Evolutionary conservation across 2,329 filamentous ascomycete species (phyloP).

Genomic region (Rachicladosporium sp.): DNA sequence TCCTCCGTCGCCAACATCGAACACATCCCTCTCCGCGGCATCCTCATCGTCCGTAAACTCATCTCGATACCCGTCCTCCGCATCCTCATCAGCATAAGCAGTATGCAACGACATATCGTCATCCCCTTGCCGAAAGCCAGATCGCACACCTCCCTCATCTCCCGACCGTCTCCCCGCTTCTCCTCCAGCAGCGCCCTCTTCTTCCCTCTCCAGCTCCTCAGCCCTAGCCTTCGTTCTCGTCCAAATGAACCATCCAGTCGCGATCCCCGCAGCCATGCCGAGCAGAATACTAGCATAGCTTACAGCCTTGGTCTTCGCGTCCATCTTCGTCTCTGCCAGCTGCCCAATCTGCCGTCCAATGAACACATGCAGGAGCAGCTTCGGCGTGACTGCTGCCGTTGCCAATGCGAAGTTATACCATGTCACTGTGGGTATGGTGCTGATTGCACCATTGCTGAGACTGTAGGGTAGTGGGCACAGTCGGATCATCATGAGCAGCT

Average conservation of each 20-base stretch:
- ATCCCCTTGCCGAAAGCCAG: constrained; percentile 32
- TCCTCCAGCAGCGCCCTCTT: constrained; percentile 24
- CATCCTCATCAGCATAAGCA: constrained; percentile 40
- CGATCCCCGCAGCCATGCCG: constrained; percentile 57
- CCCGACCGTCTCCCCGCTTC: constrained; percentile 19
- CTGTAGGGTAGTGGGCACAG: constrained; percentile 89
- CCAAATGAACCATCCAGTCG: constrained; percentile 79
- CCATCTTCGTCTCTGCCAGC: constrained; percentile 83
- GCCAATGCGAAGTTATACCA: constrained; percentile 66
- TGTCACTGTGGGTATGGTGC: constrained; percentile 80
- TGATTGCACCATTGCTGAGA: constrained; percentile 84
- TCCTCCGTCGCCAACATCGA: constrained; percentile 31
- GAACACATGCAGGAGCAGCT: constrained; percentile 83
- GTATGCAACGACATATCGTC: constrained; percentile 40
- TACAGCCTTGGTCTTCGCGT: constrained; percentile 59
- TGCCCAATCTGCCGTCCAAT: constrained; percentile 73
- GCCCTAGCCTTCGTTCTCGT: constrained; percentile 42
- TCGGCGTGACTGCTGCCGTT: constrained; percentile 71
- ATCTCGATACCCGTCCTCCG: constrained; percentile 26
- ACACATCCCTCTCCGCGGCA: constrained; percentile 31
- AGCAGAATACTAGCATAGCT: constrained; percentile 73
- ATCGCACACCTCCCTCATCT: constrained; percentile 26
- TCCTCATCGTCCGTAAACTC: constrained; percentile 32
- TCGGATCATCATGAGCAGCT: constrained; percentile 80
- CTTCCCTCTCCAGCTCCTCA: constrained; percentile 34